Evolutionary conservation across 257 asterid genomes (phyloP), one percentile per base, ranked within the genome.

Genomic region (Galeopsis tetrahit): DNA sequence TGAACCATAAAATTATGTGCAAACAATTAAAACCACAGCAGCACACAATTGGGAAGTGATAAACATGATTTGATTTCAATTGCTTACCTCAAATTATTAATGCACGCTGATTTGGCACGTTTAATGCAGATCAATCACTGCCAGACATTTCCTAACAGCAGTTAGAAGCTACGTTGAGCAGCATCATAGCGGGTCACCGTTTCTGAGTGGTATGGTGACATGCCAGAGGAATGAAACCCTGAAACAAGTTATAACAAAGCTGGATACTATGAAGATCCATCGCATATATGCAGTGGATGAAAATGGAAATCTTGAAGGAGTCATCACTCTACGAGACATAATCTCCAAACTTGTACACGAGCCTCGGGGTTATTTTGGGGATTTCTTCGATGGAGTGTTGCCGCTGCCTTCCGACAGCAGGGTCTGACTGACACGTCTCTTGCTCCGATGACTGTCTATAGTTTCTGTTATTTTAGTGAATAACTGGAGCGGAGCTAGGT

Each of bases 331-430:
- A 10, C 82, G 99, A 71, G 99, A 95, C 94, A 92, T 95, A 56
- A 95, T 95, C 53, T 92, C 98, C 3, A 95, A 82, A 84, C 89
- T 95, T 31, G 99, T 92, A 6, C 99, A 95, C 39, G 99, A 95
- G 74, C 99, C 99, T 49, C 95, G 94, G 1, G 99, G 99, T 4
- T 95, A 95, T 78, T 95, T 95, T 1, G 99, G 99, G 2, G 99
- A 95, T 81, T 95, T 95, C 95, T 95, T 95, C 53, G 98, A 95
- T 36, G 98, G 99, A 3, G 99, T 95, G 71, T 63, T 95, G 80
- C 99, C 99, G 0, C 81, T 92, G 78, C 99, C 98, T 36, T 87
- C 91, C 5, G 85, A 92, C 67, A 90, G 94, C 83, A 85, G 98
- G 85, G 99, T 95, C 80, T 95, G 60, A 86, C 28, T 21, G 28